Evolutionary conservation across 345 rosid genomes (phyloP), one percentile per base, ranked within the genome.

Genomic region (Brassica napus): DNA sequence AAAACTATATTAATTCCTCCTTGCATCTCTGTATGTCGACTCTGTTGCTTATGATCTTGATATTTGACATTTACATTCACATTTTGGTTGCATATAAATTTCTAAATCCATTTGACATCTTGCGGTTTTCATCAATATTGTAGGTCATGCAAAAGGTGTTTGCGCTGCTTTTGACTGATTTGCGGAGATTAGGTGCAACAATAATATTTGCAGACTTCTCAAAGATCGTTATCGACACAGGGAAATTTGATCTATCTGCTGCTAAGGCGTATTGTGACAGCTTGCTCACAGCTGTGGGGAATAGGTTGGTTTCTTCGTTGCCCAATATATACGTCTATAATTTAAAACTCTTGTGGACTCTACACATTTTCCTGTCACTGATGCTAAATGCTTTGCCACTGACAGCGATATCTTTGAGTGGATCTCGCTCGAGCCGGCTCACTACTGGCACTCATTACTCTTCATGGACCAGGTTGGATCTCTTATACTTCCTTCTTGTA

Each of bases 141-240:
- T 74, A 94, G 97, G 96, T 90, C 86, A 94, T 92, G 98, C 97
- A 89, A 86, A 94, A 94, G 89, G 88, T 94, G 81, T 94, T 94
- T 85, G 98, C 98, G 12, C 76, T 94, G 82, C 84, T 94, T 70
- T 80, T 94, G 94, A 89, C 94, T 30, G 98, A 92, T 82, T 86
- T 92, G 67, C 97, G 97, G 77, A 94, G 91, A 86, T 86, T 94
- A 72, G 97, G 98, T 79, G 97, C 97, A 76, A 83, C 89, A 14
- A 89, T 94, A 73, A 89, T 94, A 82, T 94, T 86, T 85, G 97
- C 98, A 30, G 90, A 88, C 84, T 94, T 92, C 86, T 88, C 97
- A 34, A 94, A 94, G 84, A 83, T 94, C 65, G 82, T 92, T 35
- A 87, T 94, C 71, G 92, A 92, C 88, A 94, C 98, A 3, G 97